Evolutionary conservation across 805 yeast genomes (phyloP).

Genomic region (Myxozyma lipomycoides): DNA sequence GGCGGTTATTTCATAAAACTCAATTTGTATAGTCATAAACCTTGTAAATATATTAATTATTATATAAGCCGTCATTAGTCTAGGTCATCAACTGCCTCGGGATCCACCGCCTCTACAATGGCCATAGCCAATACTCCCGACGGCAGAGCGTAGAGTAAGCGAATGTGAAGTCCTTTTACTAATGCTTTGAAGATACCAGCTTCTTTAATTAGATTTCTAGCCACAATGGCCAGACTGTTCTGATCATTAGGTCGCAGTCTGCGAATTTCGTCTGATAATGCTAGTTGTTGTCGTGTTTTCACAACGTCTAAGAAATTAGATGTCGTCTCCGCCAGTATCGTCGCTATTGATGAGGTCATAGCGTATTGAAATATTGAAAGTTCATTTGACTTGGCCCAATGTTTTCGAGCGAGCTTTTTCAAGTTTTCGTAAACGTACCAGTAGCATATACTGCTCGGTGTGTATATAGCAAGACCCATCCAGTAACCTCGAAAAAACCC

Average conservation of each 20-base stretch:
- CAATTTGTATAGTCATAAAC: background rate
- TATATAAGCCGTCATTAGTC: too few relatives aligned
- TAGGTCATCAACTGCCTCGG: conserved; percentile 30
- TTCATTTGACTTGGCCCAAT: conserved; percentile 7
- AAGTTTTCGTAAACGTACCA: conserved; percentile 21
- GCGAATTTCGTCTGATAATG: conserved; percentile 40
- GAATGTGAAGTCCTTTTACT: conserved; percentile 39
- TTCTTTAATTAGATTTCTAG: conserved; percentile 39
- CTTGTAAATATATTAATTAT: background rate
- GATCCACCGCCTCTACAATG: conserved; percentile 41
- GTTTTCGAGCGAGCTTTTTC: conserved; percentile 1
- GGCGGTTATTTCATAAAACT: background rate
- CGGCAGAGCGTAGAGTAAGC: conserved; percentile 41
- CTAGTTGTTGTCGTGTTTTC: conserved; percentile 46
- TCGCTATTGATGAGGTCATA: conserved; percentile 37
- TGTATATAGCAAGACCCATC: conserved; percentile 33
- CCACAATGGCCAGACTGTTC: conserved; percentile 36
- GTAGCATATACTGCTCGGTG: conserved; percentile 20
- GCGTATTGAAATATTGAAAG: conserved; percentile 16
- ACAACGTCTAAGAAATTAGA: conserved; percentile 43
- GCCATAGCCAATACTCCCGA: conserved; percentile 42
- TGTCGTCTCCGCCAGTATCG: conserved; percentile 36
- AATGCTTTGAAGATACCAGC: conserved; percentile 38
- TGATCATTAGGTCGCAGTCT: conserved; percentile 40
- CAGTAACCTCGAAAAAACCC: conserved; percentile 78